Conservation (phyloP, 805 yeast genomes). For the Hanseniaspora thailandica region DNA sequence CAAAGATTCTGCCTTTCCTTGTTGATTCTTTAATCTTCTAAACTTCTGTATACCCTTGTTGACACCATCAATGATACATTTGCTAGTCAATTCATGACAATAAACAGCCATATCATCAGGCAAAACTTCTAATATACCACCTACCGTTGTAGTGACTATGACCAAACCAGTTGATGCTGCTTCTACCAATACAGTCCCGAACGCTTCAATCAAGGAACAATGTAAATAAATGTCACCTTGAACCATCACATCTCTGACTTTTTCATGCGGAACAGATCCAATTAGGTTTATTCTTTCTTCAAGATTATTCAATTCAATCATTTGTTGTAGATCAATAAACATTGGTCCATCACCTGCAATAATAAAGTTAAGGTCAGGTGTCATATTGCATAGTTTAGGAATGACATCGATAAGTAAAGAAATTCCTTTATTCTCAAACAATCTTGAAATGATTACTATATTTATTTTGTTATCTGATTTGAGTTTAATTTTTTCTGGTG, state of each 20-base stretch:
- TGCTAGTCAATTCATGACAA: constrained; percentile 72
- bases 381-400: constrained; percentile 62
- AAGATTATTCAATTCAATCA: constrained; percentile 73
- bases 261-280: constrained; percentile 84
- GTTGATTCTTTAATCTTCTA: constrained; percentile 16
- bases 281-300: constrained; percentile 79
- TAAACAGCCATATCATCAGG: constrained; percentile 89
- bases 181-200: constrained; percentile 92
- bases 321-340: constrained; percentile 84
- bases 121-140: constrained; percentile 94
- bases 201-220: constrained; percentile 91
- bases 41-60: constrained; percentile 55
- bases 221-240: constrained; percentile 88
- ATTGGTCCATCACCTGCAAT: constrained; percentile 98
- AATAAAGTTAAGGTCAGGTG: constrained; percentile 58
- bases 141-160: constrained; percentile 90
- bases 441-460: constrained; percentile 78
- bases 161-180: constrained; percentile 93
- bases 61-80: constrained; percentile 62
- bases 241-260: constrained; percentile 84
- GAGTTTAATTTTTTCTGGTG: not conserved
- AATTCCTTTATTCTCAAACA: constrained; percentile 94
- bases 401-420: constrained; percentile 74
- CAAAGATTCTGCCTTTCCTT: not conserved
- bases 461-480: constrained; percentile 37